Conservation (phyloP, 2,329 filamentous ascomycete species). For the Pleomassaria siparia region DNA sequence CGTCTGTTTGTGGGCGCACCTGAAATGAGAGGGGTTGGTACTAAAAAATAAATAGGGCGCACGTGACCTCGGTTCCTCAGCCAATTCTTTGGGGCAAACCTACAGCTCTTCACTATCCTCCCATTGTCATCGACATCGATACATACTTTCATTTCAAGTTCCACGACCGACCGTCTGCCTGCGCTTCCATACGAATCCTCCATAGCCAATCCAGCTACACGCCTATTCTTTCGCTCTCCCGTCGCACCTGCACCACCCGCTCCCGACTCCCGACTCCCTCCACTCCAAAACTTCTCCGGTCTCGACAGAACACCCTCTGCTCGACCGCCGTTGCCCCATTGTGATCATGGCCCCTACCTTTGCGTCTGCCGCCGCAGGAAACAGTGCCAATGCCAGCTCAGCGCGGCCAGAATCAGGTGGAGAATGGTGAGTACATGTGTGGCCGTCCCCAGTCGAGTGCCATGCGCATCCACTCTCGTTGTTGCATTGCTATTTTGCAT, state of each 20-base stretch:
- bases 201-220: slow-evolving; percentile 20
- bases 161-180: slow-evolving; percentile 17
- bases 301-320: slow-evolving; percentile 22
- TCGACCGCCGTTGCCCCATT: not conserved
- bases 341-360: slow-evolving; percentile 51
- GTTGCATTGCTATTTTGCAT: slow-evolving; percentile 10
- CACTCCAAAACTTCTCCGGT: slow-evolving; percentile 22
- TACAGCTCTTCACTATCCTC: slow-evolving; percentile 9
- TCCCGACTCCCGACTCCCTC: slow-evolving; percentile 26
- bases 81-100: slow-evolving; percentile 10
- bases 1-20: slow-evolving; percentile 3
- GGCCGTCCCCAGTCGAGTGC: not conserved
- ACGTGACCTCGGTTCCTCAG: slow-evolving; percentile 12
- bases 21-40: slow-evolving; percentile 10
- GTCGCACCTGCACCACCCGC: slow-evolving; percentile 27
- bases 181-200: slow-evolving; percentile 8
- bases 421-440: slow-evolving; percentile 48
- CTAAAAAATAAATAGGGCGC: not conserved
- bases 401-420: slow-evolving; percentile 46
- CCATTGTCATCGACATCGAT: slow-evolving; percentile 19
- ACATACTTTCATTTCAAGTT: slow-evolving; percentile 22
- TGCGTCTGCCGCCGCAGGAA: slow-evolving; percentile 53
- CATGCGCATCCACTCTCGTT: slow-evolving; percentile 11
- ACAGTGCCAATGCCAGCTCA: slow-evolving; percentile 42
- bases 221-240: slow-evolving; percentile 20